Conservation (phyloP, 306 rosid genomes). For the Cyamopsis tetragonoloba region DNA sequence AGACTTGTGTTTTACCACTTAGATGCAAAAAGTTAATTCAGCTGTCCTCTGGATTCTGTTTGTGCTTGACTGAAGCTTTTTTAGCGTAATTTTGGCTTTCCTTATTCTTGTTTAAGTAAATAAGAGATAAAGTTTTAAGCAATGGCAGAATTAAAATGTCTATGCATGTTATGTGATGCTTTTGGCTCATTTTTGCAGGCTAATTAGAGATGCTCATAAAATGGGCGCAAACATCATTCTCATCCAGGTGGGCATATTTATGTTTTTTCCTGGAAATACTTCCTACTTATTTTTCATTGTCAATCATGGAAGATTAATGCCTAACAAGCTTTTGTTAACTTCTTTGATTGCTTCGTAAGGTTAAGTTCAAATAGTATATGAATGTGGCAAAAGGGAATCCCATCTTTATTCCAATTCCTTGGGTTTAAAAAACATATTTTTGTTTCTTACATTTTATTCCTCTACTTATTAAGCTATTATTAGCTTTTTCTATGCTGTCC, state of each 20-base stretch:
- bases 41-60: not conserved
- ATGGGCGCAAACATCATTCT: slow-evolving; percentile 84
- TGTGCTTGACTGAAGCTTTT: not conserved
- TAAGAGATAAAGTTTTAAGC: not conserved
- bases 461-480: not conserved
- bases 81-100: not conserved
- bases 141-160: not conserved
- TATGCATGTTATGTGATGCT: slow-evolving; percentile 13
- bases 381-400: not conserved
- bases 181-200: slow-evolving; percentile 45
- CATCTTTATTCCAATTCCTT: not conserved
- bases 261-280: not conserved
- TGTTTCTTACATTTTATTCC: not conserved
- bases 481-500: not conserved
- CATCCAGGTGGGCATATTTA: slow-evolving; percentile 62
- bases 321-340: not conserved
- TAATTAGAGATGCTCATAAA: slow-evolving; percentile 81
- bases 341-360: not conserved
- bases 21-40: not conserved
- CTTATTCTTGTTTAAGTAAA: not conserved
- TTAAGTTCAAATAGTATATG: not conserved
- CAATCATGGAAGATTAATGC: not conserved
- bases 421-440: not conserved
- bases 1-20: not conserved
- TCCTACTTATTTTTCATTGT: not conserved